Conservation (phyloP, 805 yeast genomes). For the Lipomyces lipofer region DNA sequence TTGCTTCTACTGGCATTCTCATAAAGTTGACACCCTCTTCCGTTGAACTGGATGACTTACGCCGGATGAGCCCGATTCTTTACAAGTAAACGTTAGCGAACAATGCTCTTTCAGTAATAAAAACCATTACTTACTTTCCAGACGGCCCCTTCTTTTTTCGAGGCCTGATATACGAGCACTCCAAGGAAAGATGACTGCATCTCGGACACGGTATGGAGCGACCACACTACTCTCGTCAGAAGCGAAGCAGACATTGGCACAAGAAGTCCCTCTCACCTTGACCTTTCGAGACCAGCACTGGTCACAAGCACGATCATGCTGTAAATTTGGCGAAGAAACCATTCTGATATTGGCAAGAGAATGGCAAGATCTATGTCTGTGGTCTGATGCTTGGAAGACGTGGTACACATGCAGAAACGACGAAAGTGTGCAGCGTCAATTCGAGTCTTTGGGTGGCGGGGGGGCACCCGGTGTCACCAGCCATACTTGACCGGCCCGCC, state of each 20-base stretch:
- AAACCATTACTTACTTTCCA: conserved; percentile 1
- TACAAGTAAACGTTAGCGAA: not conserved
- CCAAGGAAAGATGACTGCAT: conserved; percentile 5
- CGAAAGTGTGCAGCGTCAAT: not conserved
- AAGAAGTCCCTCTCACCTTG: not conserved
- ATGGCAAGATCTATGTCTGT: not conserved
- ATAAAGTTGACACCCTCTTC: not conserved
- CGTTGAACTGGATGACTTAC: not conserved
- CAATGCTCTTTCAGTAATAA: not conserved
- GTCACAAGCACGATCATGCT: not conserved
- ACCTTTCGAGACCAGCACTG: conserved; percentile 9
- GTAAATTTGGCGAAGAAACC: not conserved
- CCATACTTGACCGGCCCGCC: not conserved
- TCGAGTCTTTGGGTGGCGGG: not conserved
- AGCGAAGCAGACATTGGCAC: not conserved
- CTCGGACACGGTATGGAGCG: conserved; percentile 2
- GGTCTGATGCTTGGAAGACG: not conserved
- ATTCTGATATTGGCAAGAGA: not conserved
- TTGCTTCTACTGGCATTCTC: not conserved
- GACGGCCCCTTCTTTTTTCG: conserved; percentile 1
- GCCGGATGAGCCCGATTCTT: not conserved
- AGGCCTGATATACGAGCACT: conserved; percentile 8
- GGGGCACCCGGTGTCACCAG: not conserved
- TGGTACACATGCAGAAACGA: not conserved
- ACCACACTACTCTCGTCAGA: not conserved